Base-by-base conservation (phyloP, 148 eudicot genomes). In the Rhododendron henanense region DNA sequence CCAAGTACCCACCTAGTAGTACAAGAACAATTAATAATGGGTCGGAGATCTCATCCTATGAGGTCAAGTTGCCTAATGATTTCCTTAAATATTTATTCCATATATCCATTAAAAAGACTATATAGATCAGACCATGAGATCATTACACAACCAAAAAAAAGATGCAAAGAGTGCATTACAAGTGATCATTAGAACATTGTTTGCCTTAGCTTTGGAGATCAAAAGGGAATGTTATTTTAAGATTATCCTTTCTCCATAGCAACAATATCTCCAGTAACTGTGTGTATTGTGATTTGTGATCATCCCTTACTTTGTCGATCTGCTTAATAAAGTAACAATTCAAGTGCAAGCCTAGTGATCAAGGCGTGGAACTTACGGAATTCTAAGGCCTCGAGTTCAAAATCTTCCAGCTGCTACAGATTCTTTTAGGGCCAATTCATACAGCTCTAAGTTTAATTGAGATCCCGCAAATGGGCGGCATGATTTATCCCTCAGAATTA, bases 401-500 rank as follows among this genome's bases (percentile, higher is more conserved):
- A 13, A 51, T 11, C 0, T 51, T 51, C 2, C 5, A 14, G 10
- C 2, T 2, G 10, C 4, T 13, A 14, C 1, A 18, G 4, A 51
- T 51, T 51, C 0, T 14, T 11, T 51, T 51, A 51, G 16, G 16
- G 57, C 16, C 1, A 51, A 11, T 51, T 51, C 53, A 9, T 48
- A 48, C 13, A 48, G 5, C 6, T 47, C 50, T 11, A 11, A 10
- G 2, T 11, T 50, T 50, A 50, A 50, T 50, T 50, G 55, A 16
- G 4, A 51, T 13, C 0, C 11, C 11, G 0, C 11, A 2, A 9
- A 47, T 47, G 0, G 0, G 0, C 2, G 0, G 11, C 0, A 10
- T 47, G 2, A 47, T 9, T 41, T 47, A 2, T 9, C 11, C 16
- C 3, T 10, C 1, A 10, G 1, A 13, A 51, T 10, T 51, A 51